These are phyloP conservation scores for Mucor velutinosus DNA, from an alignment of 371 early-diverging fungal species.

Conservation along the genomic window DNA sequence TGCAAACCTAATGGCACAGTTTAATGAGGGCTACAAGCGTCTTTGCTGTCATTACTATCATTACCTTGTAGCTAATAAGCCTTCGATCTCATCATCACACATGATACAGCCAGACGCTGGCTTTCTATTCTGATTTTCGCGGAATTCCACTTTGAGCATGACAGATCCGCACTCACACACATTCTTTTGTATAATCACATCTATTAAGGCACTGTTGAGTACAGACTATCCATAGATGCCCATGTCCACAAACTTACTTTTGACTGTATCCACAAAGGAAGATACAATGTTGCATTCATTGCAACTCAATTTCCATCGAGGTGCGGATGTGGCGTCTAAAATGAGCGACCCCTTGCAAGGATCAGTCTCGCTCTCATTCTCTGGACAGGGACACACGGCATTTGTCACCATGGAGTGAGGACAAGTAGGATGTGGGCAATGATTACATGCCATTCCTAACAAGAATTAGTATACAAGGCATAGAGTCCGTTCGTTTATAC, in stretches of 20 bases:
- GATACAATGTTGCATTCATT: conserved; percentile 56
- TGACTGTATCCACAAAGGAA: conserved; percentile 46
- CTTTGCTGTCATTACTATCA: not conserved
- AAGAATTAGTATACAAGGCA: not conserved
- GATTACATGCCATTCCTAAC: conserved; percentile 51
- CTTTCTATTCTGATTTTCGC: conserved; percentile 48
- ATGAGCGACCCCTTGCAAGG: conserved; percentile 49
- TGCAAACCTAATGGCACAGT: conserved; percentile 16
- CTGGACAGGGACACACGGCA: conserved; percentile 51
- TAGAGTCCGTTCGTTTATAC: not conserved
- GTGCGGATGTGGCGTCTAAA: conserved; percentile 58
- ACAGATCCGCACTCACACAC: conserved; percentile 48
- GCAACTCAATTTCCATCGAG: conserved; percentile 56
- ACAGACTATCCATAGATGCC: not conserved
- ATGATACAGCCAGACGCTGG: conserved; percentile 47
- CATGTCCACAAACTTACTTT: conserved; percentile 23
- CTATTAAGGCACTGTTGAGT: conserved; percentile 12
- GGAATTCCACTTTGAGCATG: conserved; percentile 46
- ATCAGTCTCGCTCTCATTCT: conserved; percentile 33
- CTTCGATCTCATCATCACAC: conserved; percentile 53
- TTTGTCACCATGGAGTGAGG: conserved; percentile 51
- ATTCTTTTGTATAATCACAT: conserved; percentile 29
- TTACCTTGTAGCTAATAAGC: conserved; percentile 43
- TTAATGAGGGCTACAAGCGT: not conserved
- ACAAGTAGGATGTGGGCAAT: conserved; percentile 56